Percentiles rank a stretch among this genome's conserved stretches.
Evolutionary conservation across 352 stramenopile genomes (phyloP).

Genomic region (Pythium scleroteichum): DNA sequence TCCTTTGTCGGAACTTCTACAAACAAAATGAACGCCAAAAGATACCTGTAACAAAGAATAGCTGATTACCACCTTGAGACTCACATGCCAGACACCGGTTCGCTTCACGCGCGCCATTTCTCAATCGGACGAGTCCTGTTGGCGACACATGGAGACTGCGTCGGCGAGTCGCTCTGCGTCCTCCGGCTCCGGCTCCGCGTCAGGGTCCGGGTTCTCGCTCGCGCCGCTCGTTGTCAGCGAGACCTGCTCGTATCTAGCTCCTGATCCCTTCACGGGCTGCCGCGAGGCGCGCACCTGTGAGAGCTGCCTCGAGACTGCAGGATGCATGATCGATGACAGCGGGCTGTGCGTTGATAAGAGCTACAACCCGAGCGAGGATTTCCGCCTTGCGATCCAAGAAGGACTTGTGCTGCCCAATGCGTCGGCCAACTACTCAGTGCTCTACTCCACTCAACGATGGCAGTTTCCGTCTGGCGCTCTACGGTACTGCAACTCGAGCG

Average conservation of each 20-base stretch:
- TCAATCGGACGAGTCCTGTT: background rate
- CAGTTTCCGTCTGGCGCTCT: slow-evolving; percentile 18
- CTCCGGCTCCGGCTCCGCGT: background rate
- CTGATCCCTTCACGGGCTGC: slow-evolving; percentile 14
- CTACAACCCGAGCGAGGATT: slow-evolving; percentile 7
- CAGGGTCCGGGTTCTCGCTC: background rate
- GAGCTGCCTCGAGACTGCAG: slow-evolving; percentile 17
- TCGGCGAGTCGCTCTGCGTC: background rate
- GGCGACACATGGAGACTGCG: background rate
- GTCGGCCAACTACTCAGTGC: background rate
- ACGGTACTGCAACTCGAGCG: slow-evolving; percentile 19
- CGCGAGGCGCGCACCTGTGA: slow-evolving; percentile 18
- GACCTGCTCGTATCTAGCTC: slow-evolving; percentile 18
- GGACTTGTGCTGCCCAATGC: slow-evolving; percentile 22
- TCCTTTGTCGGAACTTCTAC: background rate
- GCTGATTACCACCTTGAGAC: background rate
- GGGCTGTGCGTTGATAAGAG: slow-evolving; percentile 13
- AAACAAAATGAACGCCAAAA: too few relatives aligned
- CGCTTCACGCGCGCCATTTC: background rate
- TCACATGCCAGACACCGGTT: background rate
- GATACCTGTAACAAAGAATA: too few relatives aligned
- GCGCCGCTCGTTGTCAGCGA: slow-evolving; percentile 7
- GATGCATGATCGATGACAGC: slow-evolving; percentile 11
- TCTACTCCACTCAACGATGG: slow-evolving; percentile 11
- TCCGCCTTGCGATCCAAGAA: background rate